phyloP scores from a whole-genome alignment of 768 basidiomycete species.

The Termitomyces sp. region DNA sequence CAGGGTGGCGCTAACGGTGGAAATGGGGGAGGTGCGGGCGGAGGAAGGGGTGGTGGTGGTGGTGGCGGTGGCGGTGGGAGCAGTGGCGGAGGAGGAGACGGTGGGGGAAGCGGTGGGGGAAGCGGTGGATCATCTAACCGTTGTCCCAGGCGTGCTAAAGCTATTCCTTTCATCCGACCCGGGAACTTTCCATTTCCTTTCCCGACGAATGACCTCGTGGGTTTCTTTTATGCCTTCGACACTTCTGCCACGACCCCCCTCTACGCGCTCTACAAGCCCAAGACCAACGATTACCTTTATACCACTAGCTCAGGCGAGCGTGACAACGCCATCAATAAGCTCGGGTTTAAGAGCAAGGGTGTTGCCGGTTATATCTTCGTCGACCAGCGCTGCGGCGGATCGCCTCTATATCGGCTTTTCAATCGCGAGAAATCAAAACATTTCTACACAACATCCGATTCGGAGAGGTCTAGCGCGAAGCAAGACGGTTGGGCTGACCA shows the following conservation, averaged over 20 bases:
- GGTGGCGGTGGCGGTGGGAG: background rate
- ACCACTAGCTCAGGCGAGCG: conserved; percentile 8
- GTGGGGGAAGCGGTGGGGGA: background rate
- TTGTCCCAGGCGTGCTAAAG: conserved; percentile 1
- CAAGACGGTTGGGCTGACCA: conserved; percentile 7
- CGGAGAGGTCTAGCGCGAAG: conserved; percentile 4
- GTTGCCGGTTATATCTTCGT: conserved; percentile 5
- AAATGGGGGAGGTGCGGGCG: conserved; percentile 1
- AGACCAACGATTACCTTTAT: conserved; percentile 10
- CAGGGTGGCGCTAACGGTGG: conserved; percentile 4
- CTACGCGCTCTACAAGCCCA: conserved; percentile 1
- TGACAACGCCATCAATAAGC: background rate
- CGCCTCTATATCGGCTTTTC: conserved; percentile 9
- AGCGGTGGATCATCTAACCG: background rate
- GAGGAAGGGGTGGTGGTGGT: background rate
- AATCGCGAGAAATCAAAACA: conserved; percentile 5
- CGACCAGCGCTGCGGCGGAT: conserved; percentile 5
- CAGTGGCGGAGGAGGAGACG: background rate
- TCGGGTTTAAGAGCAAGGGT: conserved; percentile 6
- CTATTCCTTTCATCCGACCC: conserved; percentile 3
- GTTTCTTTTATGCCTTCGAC: background rate
- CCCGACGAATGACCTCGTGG: background rate
- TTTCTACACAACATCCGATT: conserved; percentile 7
- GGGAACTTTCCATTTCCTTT: conserved; percentile 3
- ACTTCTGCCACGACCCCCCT: conserved; percentile 1